Evolutionary conservation across 305 asterid genomes (phyloP).

Genomic region (Lippia alba): DNA sequence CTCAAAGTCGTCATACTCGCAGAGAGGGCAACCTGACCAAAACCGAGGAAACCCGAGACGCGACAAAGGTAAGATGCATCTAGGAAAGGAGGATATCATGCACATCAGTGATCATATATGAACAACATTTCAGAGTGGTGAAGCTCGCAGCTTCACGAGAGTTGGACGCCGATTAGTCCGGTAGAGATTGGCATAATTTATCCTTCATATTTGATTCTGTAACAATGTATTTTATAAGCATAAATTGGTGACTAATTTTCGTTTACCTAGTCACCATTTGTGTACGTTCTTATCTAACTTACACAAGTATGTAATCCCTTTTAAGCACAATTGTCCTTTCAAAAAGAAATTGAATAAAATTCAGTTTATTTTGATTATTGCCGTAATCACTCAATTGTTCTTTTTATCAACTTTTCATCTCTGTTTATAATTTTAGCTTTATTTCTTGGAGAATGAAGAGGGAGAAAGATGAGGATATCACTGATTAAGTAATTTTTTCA

Average conservation of each 20-base stretch:
- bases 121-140: not conserved
- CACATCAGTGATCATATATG: conserved; percentile 43
- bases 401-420: too few species aligned
- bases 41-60: conserved; percentile 42
- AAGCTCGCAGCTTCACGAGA: not conserved
- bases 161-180: too few species aligned
- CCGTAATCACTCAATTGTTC: too few species aligned
- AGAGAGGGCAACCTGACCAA: conserved; percentile 74
- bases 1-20: conserved; percentile 16
- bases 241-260: not conserved
- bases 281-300: not conserved
- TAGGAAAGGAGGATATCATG: conserved; percentile 63
- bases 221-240: not conserved
- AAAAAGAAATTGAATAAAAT: too few species aligned
- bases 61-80: conserved; percentile 74
- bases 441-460: not conserved
- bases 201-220: not conserved
- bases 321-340: not conserved
- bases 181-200: not conserved
- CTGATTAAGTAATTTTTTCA: not conserved
- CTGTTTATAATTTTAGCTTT: not conserved
- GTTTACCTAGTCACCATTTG: not conserved
- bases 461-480: not conserved
- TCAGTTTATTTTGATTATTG: too few species aligned
- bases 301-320: not conserved